phyloP scores from a whole-genome alignment of 805 yeast genomes.

The Ogataea pilisensis region DNA sequence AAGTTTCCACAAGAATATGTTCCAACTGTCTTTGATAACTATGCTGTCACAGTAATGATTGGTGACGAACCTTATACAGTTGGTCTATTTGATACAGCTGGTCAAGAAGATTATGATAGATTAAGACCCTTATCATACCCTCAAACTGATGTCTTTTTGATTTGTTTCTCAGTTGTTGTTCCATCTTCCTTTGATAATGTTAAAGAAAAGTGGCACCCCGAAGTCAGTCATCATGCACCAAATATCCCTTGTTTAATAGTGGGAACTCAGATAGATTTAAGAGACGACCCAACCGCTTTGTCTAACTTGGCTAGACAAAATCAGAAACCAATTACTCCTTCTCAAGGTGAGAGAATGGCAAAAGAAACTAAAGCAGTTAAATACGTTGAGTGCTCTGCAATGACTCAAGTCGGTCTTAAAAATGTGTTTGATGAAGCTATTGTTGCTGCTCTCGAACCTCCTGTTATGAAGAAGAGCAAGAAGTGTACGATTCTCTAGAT shows the following conservation, averaged over 20 bases:
- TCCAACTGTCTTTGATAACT: slow-evolving; percentile 97
- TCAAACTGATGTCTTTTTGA: slow-evolving; percentile 93
- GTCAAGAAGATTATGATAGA: slow-evolving; percentile 98
- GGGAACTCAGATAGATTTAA: slow-evolving; percentile 93
- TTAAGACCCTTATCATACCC: slow-evolving; percentile 95
- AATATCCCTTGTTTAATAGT: slow-evolving; percentile 96
- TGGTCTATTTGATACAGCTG: slow-evolving; percentile 98
- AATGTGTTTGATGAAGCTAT: slow-evolving; percentile 99
- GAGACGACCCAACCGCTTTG: slow-evolving; percentile 87
- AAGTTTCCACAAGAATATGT: slow-evolving; percentile 98
- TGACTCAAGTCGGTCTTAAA: slow-evolving; percentile 94
- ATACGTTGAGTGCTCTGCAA: slow-evolving; percentile 96
- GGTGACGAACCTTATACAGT: slow-evolving; percentile 98
- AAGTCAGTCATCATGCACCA: slow-evolving; percentile 91
- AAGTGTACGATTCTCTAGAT: slow-evolving; percentile 78
- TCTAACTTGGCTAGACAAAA: slow-evolving; percentile 90
- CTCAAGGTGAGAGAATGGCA: slow-evolving; percentile 89
- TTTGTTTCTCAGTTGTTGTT: slow-evolving; percentile 93
- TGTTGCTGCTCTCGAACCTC: slow-evolving; percentile 97
- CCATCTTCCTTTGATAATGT: slow-evolving; percentile 98
- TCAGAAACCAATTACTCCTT: slow-evolving; percentile 77
- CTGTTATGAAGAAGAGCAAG: slow-evolving; percentile 74
- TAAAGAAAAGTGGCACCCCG: slow-evolving; percentile 98
- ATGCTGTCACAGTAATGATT: slow-evolving; percentile 91
- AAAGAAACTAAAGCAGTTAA: slow-evolving; percentile 93